These are phyloP conservation scores for Artemisia tridentata DNA, from an alignment of 129 eudicot genomes.

Conservation along the genomic window DNA sequence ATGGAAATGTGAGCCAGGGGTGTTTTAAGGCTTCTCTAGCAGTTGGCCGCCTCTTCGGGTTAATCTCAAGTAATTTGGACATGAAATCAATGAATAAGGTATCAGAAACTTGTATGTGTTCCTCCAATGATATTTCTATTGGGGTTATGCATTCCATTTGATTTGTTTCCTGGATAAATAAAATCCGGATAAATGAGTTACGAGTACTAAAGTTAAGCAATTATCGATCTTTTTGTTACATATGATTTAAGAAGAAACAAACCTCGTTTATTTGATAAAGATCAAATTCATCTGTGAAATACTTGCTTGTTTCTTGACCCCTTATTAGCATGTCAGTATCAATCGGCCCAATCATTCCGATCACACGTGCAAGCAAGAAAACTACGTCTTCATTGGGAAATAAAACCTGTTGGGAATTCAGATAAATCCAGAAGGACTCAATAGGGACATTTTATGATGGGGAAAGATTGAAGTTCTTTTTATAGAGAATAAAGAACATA, in stretches of 20 bases:
- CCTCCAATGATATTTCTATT: constrained; percentile 61
- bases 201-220: neutral
- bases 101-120: constrained; percentile 59
- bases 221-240: neutral
- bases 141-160: constrained; percentile 66
- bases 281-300: constrained; percentile 76
- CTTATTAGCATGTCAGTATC: constrained; percentile 70
- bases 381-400: constrained; percentile 77
- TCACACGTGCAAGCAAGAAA: constrained; percentile 79
- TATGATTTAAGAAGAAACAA: constrained; percentile 6
- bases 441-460: neutral
- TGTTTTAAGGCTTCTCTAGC: constrained; percentile 80
- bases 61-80: constrained; percentile 66
- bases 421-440: neutral
- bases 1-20: constrained; percentile 77
- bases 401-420: constrained; percentile 52
- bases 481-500: constrained; percentile 23
- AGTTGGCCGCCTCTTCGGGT: constrained; percentile 72
- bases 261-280: constrained; percentile 76
- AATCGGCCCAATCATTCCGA: constrained; percentile 81
- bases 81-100: constrained; percentile 56
- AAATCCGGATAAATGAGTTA: constrained; percentile 6
- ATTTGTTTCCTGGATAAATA: constrained; percentile 55
- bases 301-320: constrained; percentile 85
- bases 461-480: constrained; percentile 13